Base-by-base conservation (phyloP, 768 basidiomycete genomes). In the Phanerodontia chrysosporium region DNA sequence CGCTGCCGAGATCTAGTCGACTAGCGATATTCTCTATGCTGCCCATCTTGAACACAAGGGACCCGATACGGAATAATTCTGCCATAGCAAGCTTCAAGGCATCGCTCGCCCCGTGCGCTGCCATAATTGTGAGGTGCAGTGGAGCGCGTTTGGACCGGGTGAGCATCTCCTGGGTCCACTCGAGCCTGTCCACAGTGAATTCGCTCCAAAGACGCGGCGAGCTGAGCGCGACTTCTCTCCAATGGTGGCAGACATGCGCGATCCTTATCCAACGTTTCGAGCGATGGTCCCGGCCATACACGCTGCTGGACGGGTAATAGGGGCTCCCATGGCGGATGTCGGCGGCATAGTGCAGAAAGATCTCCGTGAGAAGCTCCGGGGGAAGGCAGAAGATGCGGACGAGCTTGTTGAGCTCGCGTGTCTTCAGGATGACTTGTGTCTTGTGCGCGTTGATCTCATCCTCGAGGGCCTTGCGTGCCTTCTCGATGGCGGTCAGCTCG, bases 171-270 rank as follows among this genome's bases (percentile, higher is more conserved):
- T 30, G 24, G 0, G 49, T 49, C 29, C 39, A 53, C 2, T 53
- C 52, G 12, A 35, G n/a, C 4, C 28, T 14, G 16, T n/a, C 48
- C 10, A 54, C 32, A 14, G 8, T 39, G 13, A 59, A 29, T 4
- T n/a, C 35, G 36, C 51, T 59, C 60, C 60, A 61, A 10, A 61
- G 42, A 22, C 49, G 7, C 10, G 55, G 55, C 13, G 32, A 25
- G 30, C 22, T 30, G 32, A 61, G 49, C 14, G 60, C 48, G 32
- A 61, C 55, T 39, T 45, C 39, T 25, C 60, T 35, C 55, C 55
- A 61, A 27, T 57, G 56, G 45, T 52, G 56, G 22, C 49, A 61
- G 1, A 61, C 60, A 29, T 57, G 60, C 6, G 60, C 35, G 39
- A 57, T 25, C n/a, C 24, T 56, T 8, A 56, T 39, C 59, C 59